A percentile compares a stretch with the other conserved stretches of the same genome.
Evolutionary conservation across 1,284 basidiomycete genomes (phyloP).

Genomic region (Phellopilus nigrolimitatus): DNA sequence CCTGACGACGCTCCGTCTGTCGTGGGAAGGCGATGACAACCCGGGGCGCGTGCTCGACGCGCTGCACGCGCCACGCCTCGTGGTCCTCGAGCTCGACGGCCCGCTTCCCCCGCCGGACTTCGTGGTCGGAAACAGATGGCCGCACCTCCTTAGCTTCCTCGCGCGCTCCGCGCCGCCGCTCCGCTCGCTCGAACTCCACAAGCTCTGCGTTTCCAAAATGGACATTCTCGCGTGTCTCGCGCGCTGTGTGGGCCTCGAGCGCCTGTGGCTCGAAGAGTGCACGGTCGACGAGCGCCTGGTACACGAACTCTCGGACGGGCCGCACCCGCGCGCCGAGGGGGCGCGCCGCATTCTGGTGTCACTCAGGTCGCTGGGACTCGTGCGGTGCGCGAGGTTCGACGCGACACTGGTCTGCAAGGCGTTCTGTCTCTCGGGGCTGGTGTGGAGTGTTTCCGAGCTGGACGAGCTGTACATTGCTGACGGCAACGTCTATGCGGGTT

Average conservation of each 20-base stretch:
- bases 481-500: conserved; percentile 2
- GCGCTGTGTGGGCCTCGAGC: not conserved
- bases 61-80: not conserved
- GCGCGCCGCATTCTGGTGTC: not conserved
- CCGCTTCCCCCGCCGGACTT: not conserved
- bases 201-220: not conserved
- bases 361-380: conserved; percentile 4
- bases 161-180: not conserved
- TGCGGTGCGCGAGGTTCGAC: not conserved
- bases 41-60: not conserved
- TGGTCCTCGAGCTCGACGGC: conserved; percentile 10
- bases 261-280: conserved; percentile 13
- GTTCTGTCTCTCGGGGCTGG: not conserved
- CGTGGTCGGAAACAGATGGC: not conserved
- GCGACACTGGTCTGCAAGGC: not conserved
- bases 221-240: conserved; percentile 7
- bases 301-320: not conserved
- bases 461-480: conserved; percentile 7
- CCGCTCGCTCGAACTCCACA: conserved; percentile 5
- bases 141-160: conserved; percentile 7
- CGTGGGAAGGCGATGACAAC: conserved; percentile 1
- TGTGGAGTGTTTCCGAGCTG: conserved; percentile 6
- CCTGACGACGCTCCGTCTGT: conserved; percentile 3
- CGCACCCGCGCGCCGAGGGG: not conserved
- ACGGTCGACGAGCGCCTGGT: not conserved